A percentile compares a stretch with the other conserved stretches of the same genome.
These are phyloP conservation scores for Ogataea corticis DNA, from an alignment of 805 yeast species.

Conservation along the genomic window DNA sequence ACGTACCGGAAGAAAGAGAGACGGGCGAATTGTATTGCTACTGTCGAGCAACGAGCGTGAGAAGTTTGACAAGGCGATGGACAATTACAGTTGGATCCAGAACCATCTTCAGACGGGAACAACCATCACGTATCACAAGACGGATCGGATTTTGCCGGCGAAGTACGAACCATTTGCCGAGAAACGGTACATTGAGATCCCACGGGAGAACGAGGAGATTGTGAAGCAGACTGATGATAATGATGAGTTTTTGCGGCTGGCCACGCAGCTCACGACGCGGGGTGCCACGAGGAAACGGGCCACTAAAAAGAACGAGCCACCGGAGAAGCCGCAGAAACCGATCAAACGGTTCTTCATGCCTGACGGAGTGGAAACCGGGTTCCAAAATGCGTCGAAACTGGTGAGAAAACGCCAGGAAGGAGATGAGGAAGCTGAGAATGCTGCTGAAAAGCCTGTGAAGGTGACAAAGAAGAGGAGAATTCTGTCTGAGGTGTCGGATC, in stretches of 20 bases:
- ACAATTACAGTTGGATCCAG: slow-evolving; percentile 78
- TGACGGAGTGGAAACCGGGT: slow-evolving; percentile 66
- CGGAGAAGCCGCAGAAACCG: slow-evolving; percentile 10
- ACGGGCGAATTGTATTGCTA: slow-evolving; percentile 76
- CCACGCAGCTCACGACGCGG: slow-evolving; percentile 62
- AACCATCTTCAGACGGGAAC: slow-evolving; percentile 55
- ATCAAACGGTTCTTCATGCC: slow-evolving; percentile 67
- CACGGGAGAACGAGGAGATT: slow-evolving; percentile 64
- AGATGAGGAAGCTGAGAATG: slow-evolving; percentile 19
- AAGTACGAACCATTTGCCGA: slow-evolving; percentile 56
- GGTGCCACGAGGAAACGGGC: slow-evolving; percentile 31
- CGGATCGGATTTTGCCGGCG: slow-evolving; percentile 70
- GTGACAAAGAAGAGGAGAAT: slow-evolving; percentile 10
- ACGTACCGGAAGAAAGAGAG: slow-evolving; percentile 93
- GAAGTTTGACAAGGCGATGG: slow-evolving; percentile 84
- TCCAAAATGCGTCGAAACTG: slow-evolving; percentile 51
- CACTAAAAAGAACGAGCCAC: slow-evolving; percentile 3
- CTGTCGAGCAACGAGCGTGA: slow-evolving; percentile 74
- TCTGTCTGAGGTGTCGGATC: slow-evolving; percentile 17
- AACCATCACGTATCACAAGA: slow-evolving; percentile 43
- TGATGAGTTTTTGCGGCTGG: slow-evolving; percentile 60
- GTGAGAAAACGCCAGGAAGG: slow-evolving; percentile 34
- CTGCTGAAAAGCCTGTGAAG: slow-evolving; percentile 8
- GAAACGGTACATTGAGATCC: slow-evolving; percentile 59
- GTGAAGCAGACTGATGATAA: slow-evolving; percentile 48